phyloP scores from a whole-genome alignment of 176 grass and related monocot genomes.

The Carex pumila region DNA sequence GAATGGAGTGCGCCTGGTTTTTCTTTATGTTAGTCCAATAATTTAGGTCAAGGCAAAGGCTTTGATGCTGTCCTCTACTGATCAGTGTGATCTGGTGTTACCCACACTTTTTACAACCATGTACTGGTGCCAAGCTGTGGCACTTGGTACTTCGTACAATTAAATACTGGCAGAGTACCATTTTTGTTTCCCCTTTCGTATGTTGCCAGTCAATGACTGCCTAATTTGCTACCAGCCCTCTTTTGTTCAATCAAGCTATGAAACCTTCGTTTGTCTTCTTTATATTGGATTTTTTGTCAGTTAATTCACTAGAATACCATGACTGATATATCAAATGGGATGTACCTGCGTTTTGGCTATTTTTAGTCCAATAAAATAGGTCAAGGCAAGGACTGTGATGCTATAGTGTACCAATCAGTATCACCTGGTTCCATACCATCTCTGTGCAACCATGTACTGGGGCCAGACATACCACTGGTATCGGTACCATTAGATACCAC shows the following conservation, averaged over 20 bases:
- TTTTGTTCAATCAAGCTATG: neutral
- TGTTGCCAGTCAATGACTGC: neutral
- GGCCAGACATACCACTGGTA: neutral
- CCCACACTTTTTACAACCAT: neutral
- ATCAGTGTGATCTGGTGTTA: neutral
- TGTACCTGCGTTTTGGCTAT: neutral
- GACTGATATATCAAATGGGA: neutral
- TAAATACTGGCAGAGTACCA: neutral
- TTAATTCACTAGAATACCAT: neutral
- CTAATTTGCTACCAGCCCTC: neutral
- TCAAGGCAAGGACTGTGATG: no score
- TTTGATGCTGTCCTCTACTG: neutral
- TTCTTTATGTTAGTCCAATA: neutral
- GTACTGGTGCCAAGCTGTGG: neutral
- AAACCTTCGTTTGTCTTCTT: neutral
- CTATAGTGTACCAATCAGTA: neutral
- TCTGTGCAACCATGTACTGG: neutral
- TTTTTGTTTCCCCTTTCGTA: neutral
- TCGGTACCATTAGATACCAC: neutral
- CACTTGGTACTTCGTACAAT: neutral
- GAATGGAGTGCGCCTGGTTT: neutral
- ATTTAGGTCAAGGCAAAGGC: neutral
- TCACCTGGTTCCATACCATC: neutral
- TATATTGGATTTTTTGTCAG: neutral
- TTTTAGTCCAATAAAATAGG: no score